phyloP scores from a whole-genome alignment of 75 land plant genomes.

The Picea glauca region DNA sequence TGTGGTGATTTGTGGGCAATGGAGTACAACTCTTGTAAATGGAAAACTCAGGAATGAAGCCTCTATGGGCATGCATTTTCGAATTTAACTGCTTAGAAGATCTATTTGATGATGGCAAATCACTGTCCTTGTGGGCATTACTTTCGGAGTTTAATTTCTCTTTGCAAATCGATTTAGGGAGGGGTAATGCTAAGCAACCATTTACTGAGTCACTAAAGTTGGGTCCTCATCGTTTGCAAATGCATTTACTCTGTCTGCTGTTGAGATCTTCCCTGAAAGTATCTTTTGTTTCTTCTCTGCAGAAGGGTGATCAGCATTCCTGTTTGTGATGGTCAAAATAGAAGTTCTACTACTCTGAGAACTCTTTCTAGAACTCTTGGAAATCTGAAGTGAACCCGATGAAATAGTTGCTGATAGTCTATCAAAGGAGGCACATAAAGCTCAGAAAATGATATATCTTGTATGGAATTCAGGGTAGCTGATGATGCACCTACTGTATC shows the following conservation, averaged over 20 bases:
- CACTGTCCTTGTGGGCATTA: no score
- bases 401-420: constrained; percentile 84
- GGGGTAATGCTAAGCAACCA: no score
- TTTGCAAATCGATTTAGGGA: no score
- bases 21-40: no score
- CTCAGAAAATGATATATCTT: constrained; percentile 52
- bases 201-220: constrained; percentile 44
- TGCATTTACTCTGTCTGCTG: constrained; percentile 64
- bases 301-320: not conserved
- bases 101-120: no score
- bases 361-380: constrained; percentile 27
- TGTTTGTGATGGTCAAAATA: not conserved
- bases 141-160: no score
- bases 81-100: no score
- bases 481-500: constrained; percentile 44
- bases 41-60: no score
- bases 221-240: constrained; percentile 85
- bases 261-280: constrained; percentile 29
- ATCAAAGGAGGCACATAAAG: constrained; percentile 61
- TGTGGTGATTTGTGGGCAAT: no score
- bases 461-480: constrained; percentile 26
- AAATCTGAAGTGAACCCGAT: constrained; percentile 69
- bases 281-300: not conserved
- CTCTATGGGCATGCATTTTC: no score
- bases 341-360: not conserved